phyloP scores from a whole-genome alignment of 768 basidiomycete species.

The Macrolepiota albuminosa region DNA sequence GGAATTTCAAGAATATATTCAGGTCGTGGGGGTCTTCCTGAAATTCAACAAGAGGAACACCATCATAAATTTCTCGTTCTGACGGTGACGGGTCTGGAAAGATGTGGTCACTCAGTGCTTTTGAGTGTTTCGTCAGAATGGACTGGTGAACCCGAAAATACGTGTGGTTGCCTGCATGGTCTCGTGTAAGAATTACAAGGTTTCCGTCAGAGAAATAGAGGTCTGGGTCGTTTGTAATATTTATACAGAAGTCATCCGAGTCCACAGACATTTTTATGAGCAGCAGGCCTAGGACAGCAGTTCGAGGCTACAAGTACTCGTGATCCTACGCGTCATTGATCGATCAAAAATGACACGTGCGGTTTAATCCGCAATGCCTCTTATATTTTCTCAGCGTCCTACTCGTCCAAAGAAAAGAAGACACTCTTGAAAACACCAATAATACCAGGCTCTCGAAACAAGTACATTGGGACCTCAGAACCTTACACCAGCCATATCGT shows the following conservation, averaged over 20 bases:
- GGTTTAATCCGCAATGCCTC: neutral
- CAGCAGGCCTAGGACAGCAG: neutral
- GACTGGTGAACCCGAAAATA: slow-evolving; percentile 23
- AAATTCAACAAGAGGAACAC: slow-evolving; percentile 21
- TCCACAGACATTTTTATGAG: slow-evolving; percentile 14
- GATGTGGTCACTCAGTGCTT: slow-evolving; percentile 22
- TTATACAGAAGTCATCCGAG: slow-evolving; percentile 20
- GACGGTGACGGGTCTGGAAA: slow-evolving; percentile 13
- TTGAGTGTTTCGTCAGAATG: slow-evolving; percentile 23
- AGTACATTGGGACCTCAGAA: neutral
- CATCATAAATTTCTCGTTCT: slow-evolving; percentile 18
- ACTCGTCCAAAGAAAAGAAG: too few relatives aligned
- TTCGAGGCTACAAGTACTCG: too few relatives aligned
- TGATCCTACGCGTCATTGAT: neutral
- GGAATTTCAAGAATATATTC: slow-evolving; percentile 22
- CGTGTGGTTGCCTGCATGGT: slow-evolving; percentile 20
- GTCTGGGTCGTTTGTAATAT: slow-evolving; percentile 22
- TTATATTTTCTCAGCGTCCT: too few relatives aligned
- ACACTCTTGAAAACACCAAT: too few relatives aligned
- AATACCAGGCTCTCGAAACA: neutral
- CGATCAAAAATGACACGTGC: neutral
- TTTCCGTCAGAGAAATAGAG: slow-evolving; percentile 23
- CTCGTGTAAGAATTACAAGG: slow-evolving; percentile 21
- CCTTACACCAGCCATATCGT: neutral
- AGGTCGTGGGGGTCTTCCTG: slow-evolving; percentile 21